Conservation (phyloP, 148 eudicot genomes). For the Chenopodium quinoa region DNA sequence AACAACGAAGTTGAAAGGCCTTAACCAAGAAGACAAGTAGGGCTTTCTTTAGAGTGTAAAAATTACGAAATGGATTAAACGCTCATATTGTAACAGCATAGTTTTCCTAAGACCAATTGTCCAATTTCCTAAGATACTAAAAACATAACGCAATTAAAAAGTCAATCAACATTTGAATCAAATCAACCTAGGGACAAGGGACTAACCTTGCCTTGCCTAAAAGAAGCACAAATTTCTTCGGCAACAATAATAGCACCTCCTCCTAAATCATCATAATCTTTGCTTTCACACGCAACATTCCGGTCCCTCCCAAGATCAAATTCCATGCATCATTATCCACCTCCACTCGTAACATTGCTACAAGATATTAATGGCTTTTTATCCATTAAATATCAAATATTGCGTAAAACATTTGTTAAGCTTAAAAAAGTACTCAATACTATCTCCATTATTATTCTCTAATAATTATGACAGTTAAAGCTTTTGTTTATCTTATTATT, state of each 20-base stretch:
- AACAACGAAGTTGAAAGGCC: no score
- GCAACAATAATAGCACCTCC: background rate
- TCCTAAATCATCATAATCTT: background rate
- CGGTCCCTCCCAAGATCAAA: background rate
- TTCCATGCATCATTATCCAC: no score
- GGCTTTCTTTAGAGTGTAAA: no score
- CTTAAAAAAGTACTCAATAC: background rate
- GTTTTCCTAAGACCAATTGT: no score
- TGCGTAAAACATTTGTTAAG: background rate
- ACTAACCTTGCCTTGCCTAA: conserved; percentile 21
- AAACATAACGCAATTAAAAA: background rate
- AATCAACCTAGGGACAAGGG: conserved; percentile 18
- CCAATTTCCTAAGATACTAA: background rate
- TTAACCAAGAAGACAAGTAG: no score
- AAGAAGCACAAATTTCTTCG: conserved; percentile 23
- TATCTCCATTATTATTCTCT: no score
- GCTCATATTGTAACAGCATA: no score
- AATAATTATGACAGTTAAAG: no score
- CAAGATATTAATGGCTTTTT: background rate
- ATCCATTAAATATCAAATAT: background rate
- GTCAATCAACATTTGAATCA: conserved; percentile 9
- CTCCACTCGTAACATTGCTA: background rate
- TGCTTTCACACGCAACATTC: conserved; percentile 20
- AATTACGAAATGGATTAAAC: no score
- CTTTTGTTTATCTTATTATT: no score